Evolutionary conservation across 176 grass and related monocot species (phyloP).

Genomic region (Areca catechu): DNA sequence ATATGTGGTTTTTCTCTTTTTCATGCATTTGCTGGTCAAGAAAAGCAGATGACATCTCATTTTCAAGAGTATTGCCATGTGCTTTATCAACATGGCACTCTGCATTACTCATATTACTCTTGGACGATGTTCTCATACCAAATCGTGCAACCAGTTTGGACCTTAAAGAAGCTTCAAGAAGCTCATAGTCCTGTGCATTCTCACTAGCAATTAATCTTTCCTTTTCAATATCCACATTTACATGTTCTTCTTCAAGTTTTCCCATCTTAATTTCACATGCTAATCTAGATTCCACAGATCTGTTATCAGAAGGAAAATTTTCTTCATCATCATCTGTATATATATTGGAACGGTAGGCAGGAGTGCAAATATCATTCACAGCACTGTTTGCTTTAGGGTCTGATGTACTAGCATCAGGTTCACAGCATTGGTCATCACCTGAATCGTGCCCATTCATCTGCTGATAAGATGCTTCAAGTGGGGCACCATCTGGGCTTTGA

Average conservation of each 20-base stretch:
- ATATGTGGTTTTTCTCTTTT: slow-evolving; percentile 19
- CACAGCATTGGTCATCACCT: slow-evolving; percentile 19
- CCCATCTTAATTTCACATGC: slow-evolving; percentile 27
- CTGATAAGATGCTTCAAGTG: slow-evolving; percentile 25
- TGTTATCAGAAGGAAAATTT: slow-evolving; percentile 23
- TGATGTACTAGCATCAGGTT: slow-evolving; percentile 32
- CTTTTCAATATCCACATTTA: slow-evolving; percentile 24
- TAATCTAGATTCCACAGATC: slow-evolving; percentile 21
- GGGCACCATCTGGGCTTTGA: slow-evolving; percentile 26
- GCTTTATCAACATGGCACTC: slow-evolving; percentile 32
- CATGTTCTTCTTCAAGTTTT: slow-evolving; percentile 37
- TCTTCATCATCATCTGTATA: slow-evolving; percentile 50
- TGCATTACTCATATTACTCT: slow-evolving; percentile 30
- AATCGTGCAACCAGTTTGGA: slow-evolving; percentile 75
- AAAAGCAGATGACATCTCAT: slow-evolving; percentile 24
- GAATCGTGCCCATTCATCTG: slow-evolving; percentile 43
- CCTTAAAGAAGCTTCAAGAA: slow-evolving; percentile 88
- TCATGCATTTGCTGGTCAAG: slow-evolving; percentile 30
- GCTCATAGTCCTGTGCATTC: slow-evolving; percentile 53
- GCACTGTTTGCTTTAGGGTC: slow-evolving; percentile 38
- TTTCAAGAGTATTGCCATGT: slow-evolving; percentile 4
- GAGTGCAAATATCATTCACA: slow-evolving; percentile 23
- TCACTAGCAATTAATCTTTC: slow-evolving; percentile 37
- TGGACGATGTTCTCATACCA: slow-evolving; percentile 40
- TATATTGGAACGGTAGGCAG: slow-evolving; percentile 9